Evolutionary conservation across 495 filamentous ascomycete species (phyloP), one percentile per base, ranked within the genome.

Genomic region (Talaromyces borbonicus): DNA sequence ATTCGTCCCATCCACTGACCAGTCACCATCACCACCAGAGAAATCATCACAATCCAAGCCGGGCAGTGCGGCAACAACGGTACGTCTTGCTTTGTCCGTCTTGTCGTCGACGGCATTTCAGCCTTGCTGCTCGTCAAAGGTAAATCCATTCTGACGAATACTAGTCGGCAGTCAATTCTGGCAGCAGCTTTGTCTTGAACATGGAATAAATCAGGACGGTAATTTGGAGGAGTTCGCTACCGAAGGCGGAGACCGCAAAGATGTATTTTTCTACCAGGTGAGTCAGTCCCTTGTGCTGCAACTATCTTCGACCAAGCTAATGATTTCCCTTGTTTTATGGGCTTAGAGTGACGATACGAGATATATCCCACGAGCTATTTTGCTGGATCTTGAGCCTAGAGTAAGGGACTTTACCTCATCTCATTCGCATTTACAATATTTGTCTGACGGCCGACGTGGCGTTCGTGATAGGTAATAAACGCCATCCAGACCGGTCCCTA

Each of bases 11-110:
- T 37, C 26, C 15, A 19, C 11, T 27, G 3, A 14, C 11, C 16
- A 0, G 45, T 31, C 46, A 5, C n/a, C n/a, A n/a, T n/a, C n/a
- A n/a, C n/a, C n/a, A n/a, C n/a, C 38, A 97, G 92, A 68, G 92
- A 98, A 78, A 97, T 98, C 60, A 98, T 98, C 65, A 98, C 93
- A 29, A 85, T 98, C 51, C 92, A 98, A 69, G 90, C 93, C 44
- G 92, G 92, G 75, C 92, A 98, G 66, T 98, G 92, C 78, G 92
- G 92, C 75, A 98, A 98, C 66, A 96, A 88, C 73, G 88, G 89
- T 95, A 61, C 71, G 85, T 81, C 18, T n/a, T n/a, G n/a, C n/a
- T n/a, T n/a, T n/a, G n/a, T n/a, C n/a, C n/a, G n/a, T n/a, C n/a
- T n/a, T n/a, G n/a, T n/a, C n/a, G n/a, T n/a, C n/a, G n/a, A n/a